phyloP scores from a whole-genome alignment of 495 filamentous ascomycete genomes.

The Talaromyces wortmannii region DNA sequence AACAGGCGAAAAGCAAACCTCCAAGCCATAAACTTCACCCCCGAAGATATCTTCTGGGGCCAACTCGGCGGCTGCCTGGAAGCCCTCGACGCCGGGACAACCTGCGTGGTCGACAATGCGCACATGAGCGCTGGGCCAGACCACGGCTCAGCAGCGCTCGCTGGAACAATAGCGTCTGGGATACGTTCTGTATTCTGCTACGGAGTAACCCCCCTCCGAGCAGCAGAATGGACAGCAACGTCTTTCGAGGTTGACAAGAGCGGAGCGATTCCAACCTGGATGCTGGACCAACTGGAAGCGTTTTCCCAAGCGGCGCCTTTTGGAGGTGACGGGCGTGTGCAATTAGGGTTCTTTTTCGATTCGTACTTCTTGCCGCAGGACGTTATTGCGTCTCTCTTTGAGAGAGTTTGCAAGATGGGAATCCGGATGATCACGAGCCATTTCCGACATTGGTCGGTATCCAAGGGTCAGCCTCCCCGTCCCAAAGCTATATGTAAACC shows the following conservation, averaged over 20 bases:
- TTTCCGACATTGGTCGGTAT: slow-evolving; percentile 5
- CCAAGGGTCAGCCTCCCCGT: slow-evolving; percentile 2
- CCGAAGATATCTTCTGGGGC: slow-evolving; percentile 39
- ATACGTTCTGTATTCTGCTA: slow-evolving; percentile 35
- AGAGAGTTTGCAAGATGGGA: slow-evolving; percentile 11
- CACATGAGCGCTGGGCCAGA: slow-evolving; percentile 18
- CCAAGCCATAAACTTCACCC: slow-evolving; percentile 18
- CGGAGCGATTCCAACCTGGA: not conserved
- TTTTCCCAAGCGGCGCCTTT: slow-evolving; percentile 17
- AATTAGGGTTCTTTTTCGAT: slow-evolving; percentile 25
- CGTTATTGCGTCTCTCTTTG: slow-evolving; percentile 13
- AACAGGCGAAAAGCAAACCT: too few relatives aligned
- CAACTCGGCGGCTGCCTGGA: slow-evolving; percentile 39
- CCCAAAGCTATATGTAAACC: too few relatives aligned
- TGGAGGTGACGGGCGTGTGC: slow-evolving; percentile 19
- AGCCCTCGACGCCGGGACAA: slow-evolving; percentile 42
- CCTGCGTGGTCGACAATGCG: slow-evolving; percentile 43
- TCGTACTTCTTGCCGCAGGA: slow-evolving; percentile 19
- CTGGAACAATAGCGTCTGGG: slow-evolving; percentile 26
- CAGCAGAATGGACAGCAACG: slow-evolving; percentile 10
- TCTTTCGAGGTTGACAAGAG: not conserved
- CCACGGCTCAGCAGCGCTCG: slow-evolving; percentile 10
- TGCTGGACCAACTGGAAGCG: not conserved
- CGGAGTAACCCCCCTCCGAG: slow-evolving; percentile 17
- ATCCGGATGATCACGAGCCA: slow-evolving; percentile 23